Conservation (phyloP, 306 rosid genomes). For the Medicago ruthenica region DNA sequence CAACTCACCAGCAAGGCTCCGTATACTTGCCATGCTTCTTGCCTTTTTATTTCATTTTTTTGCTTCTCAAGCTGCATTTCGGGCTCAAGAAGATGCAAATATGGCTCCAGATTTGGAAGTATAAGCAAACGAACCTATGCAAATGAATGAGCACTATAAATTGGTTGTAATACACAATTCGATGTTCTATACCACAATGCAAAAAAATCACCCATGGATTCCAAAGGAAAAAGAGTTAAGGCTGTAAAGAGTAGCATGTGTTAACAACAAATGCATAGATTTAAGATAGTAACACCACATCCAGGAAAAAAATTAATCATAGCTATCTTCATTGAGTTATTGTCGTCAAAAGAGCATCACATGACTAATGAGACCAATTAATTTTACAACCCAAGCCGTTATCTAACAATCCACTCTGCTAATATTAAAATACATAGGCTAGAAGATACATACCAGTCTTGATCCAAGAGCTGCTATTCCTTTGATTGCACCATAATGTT, state of each 20-base stretch:
- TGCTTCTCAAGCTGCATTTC: conserved; percentile 83
- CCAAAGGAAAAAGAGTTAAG: not conserved
- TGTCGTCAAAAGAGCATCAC: conserved; percentile 17
- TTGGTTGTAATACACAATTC: conserved; percentile 32
- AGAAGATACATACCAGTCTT: conserved; percentile 61
- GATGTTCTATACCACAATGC: conserved; percentile 31
- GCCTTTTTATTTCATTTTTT: conserved; percentile 78
- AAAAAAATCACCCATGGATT: conserved; percentile 3
- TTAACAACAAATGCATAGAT: conserved; percentile 12
- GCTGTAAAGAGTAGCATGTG: conserved; percentile 29
- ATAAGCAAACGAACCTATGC: conserved; percentile 78
- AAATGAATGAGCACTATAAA: conserved; percentile 36
- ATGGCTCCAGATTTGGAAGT: conserved; percentile 87
- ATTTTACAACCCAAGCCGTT: conserved; percentile 32
- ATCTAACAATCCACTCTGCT: conserved; percentile 26
- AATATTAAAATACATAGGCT: conserved; percentile 30
- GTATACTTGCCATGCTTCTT: conserved; percentile 83
- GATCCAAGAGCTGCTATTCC: conserved; percentile 91
- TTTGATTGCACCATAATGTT: conserved; percentile 95
- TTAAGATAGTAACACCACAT: conserved; percentile 28
- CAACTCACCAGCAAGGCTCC: conserved; percentile 87
- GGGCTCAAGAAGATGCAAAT: conserved; percentile 81
- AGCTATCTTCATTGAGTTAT: conserved; percentile 33
- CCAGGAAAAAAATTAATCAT: conserved; percentile 17
- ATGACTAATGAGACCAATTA: conserved; percentile 23